A percentile compares a stretch with the other conserved stretches of the same genome.
Conservation (phyloP, 768 basidiomycete genomes). For the Glaciozyma antarctica region DNA sequence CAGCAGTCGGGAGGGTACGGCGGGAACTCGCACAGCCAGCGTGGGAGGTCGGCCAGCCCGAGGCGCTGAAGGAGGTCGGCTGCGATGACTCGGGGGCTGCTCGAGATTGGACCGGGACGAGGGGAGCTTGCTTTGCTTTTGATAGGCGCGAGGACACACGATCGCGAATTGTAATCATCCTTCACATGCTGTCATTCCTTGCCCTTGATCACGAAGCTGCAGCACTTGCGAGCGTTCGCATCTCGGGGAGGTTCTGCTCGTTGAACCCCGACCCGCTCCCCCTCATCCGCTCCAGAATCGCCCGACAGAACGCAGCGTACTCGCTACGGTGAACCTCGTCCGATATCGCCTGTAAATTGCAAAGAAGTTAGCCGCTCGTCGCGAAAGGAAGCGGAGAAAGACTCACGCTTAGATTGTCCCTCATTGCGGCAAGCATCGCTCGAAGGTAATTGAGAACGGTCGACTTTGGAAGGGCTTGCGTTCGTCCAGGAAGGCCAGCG, state of each 20-base stretch:
- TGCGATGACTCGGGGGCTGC: no score
- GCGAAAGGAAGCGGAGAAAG: neutral
- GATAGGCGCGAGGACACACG: no score
- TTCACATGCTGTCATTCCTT: no score
- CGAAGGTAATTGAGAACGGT: constrained; percentile 13
- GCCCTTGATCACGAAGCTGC: neutral
- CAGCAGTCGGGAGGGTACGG: no score
- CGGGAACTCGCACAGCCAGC: no score
- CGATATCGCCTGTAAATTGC: neutral
- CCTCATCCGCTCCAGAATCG: neutral
- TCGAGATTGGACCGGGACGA: no score
- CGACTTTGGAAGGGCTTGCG: neutral
- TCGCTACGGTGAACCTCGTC: neutral
- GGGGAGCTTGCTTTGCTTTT: no score
- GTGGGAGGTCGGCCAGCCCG: no score
- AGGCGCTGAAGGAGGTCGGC: no score
- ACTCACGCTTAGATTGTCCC: constrained; percentile 21
- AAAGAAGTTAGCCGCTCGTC: neutral
- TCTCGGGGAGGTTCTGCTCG: constrained; percentile 13
- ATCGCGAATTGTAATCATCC: no score
- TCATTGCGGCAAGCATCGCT: constrained; percentile 17
- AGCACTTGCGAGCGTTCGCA: constrained; percentile 1
- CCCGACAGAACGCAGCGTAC: constrained; percentile 10
- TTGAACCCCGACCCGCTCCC: constrained; percentile 4
- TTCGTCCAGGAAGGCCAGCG: neutral